These are phyloP conservation scores for Termitomyces sp. DNA, from an alignment of 768 basidiomycete species.

Conservation along the genomic window DNA sequence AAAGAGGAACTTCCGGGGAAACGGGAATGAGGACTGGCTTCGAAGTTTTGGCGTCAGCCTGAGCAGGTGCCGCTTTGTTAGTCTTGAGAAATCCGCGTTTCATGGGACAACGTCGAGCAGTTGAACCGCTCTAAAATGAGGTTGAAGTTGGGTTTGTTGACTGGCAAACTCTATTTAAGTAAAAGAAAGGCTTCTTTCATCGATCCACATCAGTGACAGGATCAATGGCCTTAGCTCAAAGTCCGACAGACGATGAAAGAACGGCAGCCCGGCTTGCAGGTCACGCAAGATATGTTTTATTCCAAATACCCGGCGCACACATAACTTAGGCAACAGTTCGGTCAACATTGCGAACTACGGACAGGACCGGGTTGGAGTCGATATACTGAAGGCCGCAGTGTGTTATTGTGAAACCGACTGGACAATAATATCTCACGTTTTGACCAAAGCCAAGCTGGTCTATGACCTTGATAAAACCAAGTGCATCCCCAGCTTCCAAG, in stretches of 20 bases:
- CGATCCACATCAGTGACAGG: neutral
- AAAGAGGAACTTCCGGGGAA: neutral
- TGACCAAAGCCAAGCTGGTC: neutral
- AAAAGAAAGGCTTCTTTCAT: neutral
- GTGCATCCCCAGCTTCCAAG: neutral
- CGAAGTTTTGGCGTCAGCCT: neutral
- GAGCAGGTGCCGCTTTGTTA: neutral
- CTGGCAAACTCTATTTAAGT: too few relatives aligned
- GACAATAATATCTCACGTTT: too few relatives aligned
- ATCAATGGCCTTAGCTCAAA: neutral
- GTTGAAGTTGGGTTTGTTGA: neutral
- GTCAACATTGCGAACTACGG: neutral
- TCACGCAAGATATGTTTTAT: neutral
- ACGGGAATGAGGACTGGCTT: neutral
- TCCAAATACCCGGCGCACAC: neutral
- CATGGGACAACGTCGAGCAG: neutral
- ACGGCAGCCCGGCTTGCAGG: too few relatives aligned
- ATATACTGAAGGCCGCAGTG: neutral
- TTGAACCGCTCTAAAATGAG: neutral
- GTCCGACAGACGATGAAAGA: neutral
- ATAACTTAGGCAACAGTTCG: too few relatives aligned
- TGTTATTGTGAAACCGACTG: neutral
- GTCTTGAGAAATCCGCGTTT: slow-evolving; percentile 1
- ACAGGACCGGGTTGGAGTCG: neutral
- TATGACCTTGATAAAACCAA: neutral